These are phyloP conservation scores for Colletotrichum liaoningense DNA, from an alignment of 2,329 filamentous ascomycete genomes.

Conservation along the genomic window DNA sequence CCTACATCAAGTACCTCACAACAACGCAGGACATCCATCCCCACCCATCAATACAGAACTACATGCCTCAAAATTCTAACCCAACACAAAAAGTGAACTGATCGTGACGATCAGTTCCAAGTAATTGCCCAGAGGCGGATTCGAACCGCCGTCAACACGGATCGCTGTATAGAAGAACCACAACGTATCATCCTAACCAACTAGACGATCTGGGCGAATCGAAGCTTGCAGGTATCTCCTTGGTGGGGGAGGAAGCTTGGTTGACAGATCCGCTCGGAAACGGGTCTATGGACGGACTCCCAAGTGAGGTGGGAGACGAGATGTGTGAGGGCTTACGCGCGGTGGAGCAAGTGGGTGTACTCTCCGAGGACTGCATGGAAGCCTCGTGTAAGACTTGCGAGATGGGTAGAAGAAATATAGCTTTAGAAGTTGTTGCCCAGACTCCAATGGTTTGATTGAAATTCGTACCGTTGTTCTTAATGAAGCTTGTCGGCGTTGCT, in stretches of 20 bases:
- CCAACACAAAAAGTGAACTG: neutral
- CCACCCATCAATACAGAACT: neutral
- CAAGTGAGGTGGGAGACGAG: neutral
- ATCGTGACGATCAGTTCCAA: neutral
- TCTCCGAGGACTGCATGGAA: neutral
- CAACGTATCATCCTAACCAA: conserved; percentile 35
- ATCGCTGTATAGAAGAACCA: conserved; percentile 27
- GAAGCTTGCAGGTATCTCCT: neutral
- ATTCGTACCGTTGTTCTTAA: neutral
- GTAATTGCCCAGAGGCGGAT: conserved; percentile 29
- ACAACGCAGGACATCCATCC: too few relatives aligned
- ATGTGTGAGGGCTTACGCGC: neutral
- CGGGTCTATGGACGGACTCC: conserved; percentile 3
- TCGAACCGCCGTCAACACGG: conserved; percentile 35
- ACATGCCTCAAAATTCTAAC: neutral
- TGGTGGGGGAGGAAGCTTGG: conserved; percentile 12
- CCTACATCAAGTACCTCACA: neutral
- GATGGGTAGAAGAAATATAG: too few relatives aligned
- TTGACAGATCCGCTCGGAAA: neutral
- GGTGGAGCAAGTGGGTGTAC: neutral
- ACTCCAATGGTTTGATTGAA: neutral
- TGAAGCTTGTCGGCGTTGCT: too few relatives aligned
- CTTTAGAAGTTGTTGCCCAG: neutral
- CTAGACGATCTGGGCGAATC: conserved; percentile 33
- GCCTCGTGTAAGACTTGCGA: neutral